Evolutionary conservation across 768 basidiomycete genomes (phyloP), one percentile per base, ranked within the genome.

Genomic region (Pisolithus marmoratus): DNA sequence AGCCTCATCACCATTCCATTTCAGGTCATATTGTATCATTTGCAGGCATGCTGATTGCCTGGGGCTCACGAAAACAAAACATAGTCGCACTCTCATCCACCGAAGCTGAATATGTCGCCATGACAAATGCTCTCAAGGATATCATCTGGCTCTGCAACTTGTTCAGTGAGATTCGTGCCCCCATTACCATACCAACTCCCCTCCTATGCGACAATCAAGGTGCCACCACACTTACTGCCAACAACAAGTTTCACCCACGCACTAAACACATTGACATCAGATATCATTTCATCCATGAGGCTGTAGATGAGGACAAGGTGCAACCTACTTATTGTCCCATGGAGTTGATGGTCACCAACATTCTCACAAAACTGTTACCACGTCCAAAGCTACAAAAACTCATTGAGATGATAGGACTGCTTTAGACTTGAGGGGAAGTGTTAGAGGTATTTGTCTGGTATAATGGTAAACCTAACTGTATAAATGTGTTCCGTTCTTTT

Each of bases 211-310:
- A 50, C n/a, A 50, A 50, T 2, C 49, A 50, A 41, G 38, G 49
- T 3, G 19, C 49, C 7, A 50, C 42, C 27, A 41, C 17, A 0
- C 49, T 50, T 26, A 50, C 38, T 5, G n/a, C 20, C 8, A 50
- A 50, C 49, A 50, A 50, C n/a, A 50, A 50, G 23, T 50, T 50
- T 11, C 49, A 50, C 8, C 49, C 27, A 2, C 38, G n/a, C 15
- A 50, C 24, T 1, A 50, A 50, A 5, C 49, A 50, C 26, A 50
- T 34, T 11, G 26, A 50, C 17, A 50, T 50, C 8, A 19, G 24
- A 1, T 50, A 42, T 8, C 49, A 50, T 2, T 50, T 50, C n/a
- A 50, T 50, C 23, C 8, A 9, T 6, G 20, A 23, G 8, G 20
- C 41, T 11, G 20, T 42, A 6, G 20, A 42, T 8, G 20, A 42